phyloP scores from a whole-genome alignment of 179 eudicot genomes.

The Patellifolia procumbens region DNA sequence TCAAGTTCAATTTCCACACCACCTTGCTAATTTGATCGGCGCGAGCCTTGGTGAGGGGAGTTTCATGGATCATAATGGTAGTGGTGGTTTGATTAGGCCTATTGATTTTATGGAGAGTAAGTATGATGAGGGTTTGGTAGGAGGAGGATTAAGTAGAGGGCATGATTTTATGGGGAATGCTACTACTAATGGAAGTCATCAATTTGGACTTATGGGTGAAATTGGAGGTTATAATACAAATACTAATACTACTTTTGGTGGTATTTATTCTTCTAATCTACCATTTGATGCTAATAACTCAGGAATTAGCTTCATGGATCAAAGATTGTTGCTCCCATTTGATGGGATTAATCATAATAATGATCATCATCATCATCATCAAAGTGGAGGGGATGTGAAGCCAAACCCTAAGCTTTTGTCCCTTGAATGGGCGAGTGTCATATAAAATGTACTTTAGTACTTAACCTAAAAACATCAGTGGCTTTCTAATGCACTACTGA shows the following conservation, averaged over 20 bases:
- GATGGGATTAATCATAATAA: constrained; percentile 34
- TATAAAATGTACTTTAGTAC: not conserved
- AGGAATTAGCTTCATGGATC: constrained; percentile 44
- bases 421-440: constrained; percentile 48
- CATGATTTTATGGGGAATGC: constrained; percentile 35
- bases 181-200: constrained; percentile 22
- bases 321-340: constrained; percentile 56
- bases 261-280: constrained; percentile 23
- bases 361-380: constrained; percentile 31
- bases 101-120: constrained; percentile 59
- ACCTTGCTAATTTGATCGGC: constrained; percentile 34
- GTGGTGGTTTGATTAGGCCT: constrained; percentile 40
- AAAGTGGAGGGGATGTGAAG: constrained; percentile 52
- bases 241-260: constrained; percentile 23
- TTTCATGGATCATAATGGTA: constrained; percentile 27
- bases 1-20: constrained; percentile 45
- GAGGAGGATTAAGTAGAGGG: constrained; percentile 42
- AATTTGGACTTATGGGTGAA: constrained; percentile 29
- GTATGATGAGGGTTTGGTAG: constrained; percentile 45
- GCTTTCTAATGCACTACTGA: not conserved
- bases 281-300: constrained; percentile 43
- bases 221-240: constrained; percentile 17
- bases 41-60: constrained; percentile 25
- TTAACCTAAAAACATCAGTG: not conserved
- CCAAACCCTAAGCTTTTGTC: constrained; percentile 66